These are phyloP conservation scores for Helianthus tuberosus DNA, from an alignment of 129 eudicot species.

Conservation along the genomic window DNA sequence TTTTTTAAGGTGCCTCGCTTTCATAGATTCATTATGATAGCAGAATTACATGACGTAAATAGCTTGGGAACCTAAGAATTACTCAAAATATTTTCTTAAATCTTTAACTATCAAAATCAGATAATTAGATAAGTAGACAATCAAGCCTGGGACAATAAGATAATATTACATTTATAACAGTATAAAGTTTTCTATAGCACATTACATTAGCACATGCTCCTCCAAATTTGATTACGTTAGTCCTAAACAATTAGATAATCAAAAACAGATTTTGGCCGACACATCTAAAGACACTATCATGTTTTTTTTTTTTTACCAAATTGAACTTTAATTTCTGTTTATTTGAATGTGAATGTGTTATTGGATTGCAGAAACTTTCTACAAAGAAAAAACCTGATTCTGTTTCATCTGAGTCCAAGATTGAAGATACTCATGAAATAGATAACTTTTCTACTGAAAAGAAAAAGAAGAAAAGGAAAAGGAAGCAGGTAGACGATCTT, in stretches of 20 bases:
- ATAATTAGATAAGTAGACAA: neutral
- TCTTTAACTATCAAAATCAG: neutral
- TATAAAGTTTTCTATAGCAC: no score
- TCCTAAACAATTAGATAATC: neutral
- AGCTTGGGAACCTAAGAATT: neutral
- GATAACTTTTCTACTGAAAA: slow-evolving; percentile 38
- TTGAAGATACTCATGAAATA: slow-evolving; percentile 30
- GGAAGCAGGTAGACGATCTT: slow-evolving; percentile 64
- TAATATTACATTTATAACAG: no score
- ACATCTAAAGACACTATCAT: neutral
- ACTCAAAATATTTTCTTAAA: neutral
- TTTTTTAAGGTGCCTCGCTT: neutral
- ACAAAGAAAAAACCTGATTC: slow-evolving; percentile 35
- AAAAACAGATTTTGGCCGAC: neutral
- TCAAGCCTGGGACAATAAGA: neutral
- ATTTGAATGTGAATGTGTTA: neutral
- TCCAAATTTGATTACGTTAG: neutral
- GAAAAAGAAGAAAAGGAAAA: slow-evolving; percentile 78
- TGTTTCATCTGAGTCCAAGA: slow-evolving; percentile 22
- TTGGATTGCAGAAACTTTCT: slow-evolving; percentile 39
- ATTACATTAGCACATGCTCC: no score
- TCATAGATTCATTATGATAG: no score
- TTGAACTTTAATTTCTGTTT: no score
- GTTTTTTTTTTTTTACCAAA: no score
- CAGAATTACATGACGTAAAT: no score